A percentile compares a stretch with the other conserved stretches of the same genome.
Conservation (phyloP, 768 basidiomycete species). For the Kwoniella shandongensis region DNA sequence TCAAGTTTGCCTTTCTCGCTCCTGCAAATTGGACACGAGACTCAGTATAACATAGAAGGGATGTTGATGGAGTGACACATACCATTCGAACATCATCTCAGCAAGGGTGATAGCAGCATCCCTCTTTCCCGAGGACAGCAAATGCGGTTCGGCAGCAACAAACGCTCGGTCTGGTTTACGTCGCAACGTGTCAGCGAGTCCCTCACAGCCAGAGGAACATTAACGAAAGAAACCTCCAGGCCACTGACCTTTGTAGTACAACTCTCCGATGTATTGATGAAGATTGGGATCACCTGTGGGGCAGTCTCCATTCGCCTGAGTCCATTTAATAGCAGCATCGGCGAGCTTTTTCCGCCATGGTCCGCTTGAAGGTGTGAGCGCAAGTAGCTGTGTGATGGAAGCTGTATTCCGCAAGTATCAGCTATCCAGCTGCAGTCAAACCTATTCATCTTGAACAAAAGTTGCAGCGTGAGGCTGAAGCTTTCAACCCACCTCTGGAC, state of each 20-base stretch:
- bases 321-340: constrained; percentile 83
- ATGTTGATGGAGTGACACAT: too few species aligned
- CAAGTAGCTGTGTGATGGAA: constrained; percentile 85
- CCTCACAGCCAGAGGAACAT: neutral
- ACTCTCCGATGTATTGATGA: constrained; percentile 85
- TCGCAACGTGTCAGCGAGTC: neutral
- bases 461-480: neutral
- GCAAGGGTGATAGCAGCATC: constrained; percentile 86
- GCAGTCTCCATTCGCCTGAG: constrained; percentile 70
- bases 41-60: too few species aligned
- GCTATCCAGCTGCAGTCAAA: neutral
- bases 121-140: constrained; percentile 80
- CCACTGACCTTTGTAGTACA: constrained; percentile 56
- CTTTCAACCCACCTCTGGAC: constrained; percentile 66
- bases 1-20: constrained; percentile 55
- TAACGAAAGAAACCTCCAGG: too few species aligned
- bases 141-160: constrained; percentile 73
- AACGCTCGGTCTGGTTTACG: constrained; percentile 76
- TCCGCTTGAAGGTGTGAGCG: constrained; percentile 73
- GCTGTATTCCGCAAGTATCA: constrained; percentile 57
- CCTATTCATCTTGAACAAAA: too few species aligned
- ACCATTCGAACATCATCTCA: constrained; percentile 83
- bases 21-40: too few species aligned
- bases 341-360: constrained; percentile 88
- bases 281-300: constrained; percentile 85